Base-by-base conservation (phyloP, 257 asterid genomes). In the Solanum stenotomum region DNA sequence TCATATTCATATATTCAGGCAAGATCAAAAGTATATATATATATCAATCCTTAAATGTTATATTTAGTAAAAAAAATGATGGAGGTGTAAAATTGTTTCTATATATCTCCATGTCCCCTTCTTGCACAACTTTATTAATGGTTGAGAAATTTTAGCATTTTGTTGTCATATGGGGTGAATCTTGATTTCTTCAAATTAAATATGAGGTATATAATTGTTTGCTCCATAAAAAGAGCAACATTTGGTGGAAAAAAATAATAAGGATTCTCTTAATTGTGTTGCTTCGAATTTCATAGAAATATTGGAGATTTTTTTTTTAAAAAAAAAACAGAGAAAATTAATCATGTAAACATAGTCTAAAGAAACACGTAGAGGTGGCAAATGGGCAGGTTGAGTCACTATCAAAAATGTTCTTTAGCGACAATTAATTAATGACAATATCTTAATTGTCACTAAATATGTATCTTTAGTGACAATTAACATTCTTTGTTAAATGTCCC, bases 121-220 rank as follows among this genome's bases (percentile, higher is more conserved):
- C 27, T 59, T 59, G 67, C 67, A 59, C 27, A 59, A 59, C 67
- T 63, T 71, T 31, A 33, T 71, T 33, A 71, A 71, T 31, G 37
- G 44, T 33, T 71, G 87, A 42, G 83, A 83, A 87, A 81, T 89
- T 15, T n/a, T 81, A 18, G 87, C 78, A 33, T 63, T 77, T 77
- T 76, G 27, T 35, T 44, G 38, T 72, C 87, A 89, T 83, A 33
- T 91, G 89, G 35, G 35, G 35, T 85, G 20, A 79, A 34, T 35
- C 56, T 77, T 86, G 29, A 86, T 40, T 20, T 46, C 16, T 37
- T 29, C 76, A 61, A 83, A 72, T 74, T 38, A 44, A 84, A 84
- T 59, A 25, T 72, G 40, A 79, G 63, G 59, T 20, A 33, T 18
- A 25, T 59, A 72, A 18, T 33, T 59, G 67, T 87, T 81, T 15